Conservation (phyloP, 2,329 filamentous ascomycete species). For the Coniochaeta pulveracea region DNA sequence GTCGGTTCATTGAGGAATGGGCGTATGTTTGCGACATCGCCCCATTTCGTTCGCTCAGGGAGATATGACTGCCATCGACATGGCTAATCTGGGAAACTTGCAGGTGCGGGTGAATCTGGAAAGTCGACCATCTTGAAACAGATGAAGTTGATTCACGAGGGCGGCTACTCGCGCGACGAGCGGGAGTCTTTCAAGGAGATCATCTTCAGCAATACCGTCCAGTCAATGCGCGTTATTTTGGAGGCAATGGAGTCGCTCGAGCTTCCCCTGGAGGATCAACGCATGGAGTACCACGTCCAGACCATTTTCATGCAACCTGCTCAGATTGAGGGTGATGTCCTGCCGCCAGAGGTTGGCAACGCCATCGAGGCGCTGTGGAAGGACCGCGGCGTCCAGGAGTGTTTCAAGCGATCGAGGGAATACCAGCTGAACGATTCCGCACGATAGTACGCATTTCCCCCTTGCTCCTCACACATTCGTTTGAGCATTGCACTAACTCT, state of each 20-base stretch:
- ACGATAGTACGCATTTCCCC: slow-evolving; percentile 62
- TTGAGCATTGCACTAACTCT: slow-evolving; percentile 20
- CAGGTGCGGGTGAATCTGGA: slow-evolving; percentile 94
- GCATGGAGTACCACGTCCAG: slow-evolving; percentile 94
- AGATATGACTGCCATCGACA: neutral
- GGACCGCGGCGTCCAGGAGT: slow-evolving; percentile 84
- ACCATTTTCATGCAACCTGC: slow-evolving; percentile 98
- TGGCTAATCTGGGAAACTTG: neutral
- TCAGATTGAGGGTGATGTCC: slow-evolving; percentile 89
- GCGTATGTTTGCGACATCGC: neutral
- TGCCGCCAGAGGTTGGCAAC: slow-evolving; percentile 87
- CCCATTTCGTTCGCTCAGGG: neutral
- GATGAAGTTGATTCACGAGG: slow-evolving; percentile 99
- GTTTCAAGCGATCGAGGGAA: slow-evolving; percentile 90
- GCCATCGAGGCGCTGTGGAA: slow-evolving; percentile 91
- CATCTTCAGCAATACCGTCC: slow-evolving; percentile 60
- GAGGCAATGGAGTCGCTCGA: slow-evolving; percentile 60
- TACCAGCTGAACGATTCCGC: slow-evolving; percentile 96
- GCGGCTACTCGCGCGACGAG: slow-evolving; percentile 90
- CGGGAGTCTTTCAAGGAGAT: slow-evolving; percentile 61
- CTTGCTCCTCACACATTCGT: neutral
- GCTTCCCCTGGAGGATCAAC: slow-evolving; percentile 79
- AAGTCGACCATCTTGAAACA: slow-evolving; percentile 93
- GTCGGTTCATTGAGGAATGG: neutral
- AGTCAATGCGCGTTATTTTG: slow-evolving; percentile 59